Evolutionary conservation across 192 early-diverging fungal species (phyloP), one percentile per base, ranked within the genome.

Genomic region (Backusella westeae): DNA sequence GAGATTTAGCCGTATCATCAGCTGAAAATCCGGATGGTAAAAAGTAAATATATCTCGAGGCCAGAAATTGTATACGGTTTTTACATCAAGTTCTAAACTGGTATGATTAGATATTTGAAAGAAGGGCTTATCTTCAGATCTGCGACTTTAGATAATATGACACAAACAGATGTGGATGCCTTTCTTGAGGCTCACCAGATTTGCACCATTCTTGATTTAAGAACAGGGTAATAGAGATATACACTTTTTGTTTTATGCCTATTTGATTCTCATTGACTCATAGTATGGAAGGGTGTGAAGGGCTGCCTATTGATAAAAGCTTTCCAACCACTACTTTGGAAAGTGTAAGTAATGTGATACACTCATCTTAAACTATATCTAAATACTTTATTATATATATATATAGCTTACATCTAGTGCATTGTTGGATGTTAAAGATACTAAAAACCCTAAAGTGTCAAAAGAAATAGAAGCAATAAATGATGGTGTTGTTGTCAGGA

Each of bases 181-280:
- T 76, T 85, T 26, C 75, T 75, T 19, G 17, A 56, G 17, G 59
- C 41, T 3, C 77, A 81, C 66, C 42, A 63, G 0, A 81, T 85
- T 38, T 83, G 73, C 34, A 81, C 80, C 36, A 83, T 85, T 32
- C 59, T 85, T 34, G 84, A 85, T 63, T 69, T 85, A 35, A 75
- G 84, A 65, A 80, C 82, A 44, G 84, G 78, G 67, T 75, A 78
- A 32, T 32, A 19, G 4, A 65, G 4, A 34, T 63, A 38, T 38
- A n/a, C 12, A 38, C 1, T 34, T 32, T 32, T 32, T 21, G 3
- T 26, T 26, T 42, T 29, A 14, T 49, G 21, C 14, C 7, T 19
- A 4, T 10, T 23, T 59, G 9, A 10, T 44, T 21, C 19, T 3
- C 46, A 49, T 49, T 1, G 17, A n/a, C 3, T 49, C 17, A 5